Evolutionary conservation across 2,329 filamentous ascomycete genomes (phyloP).

Genomic region (Cryphonectria naterciae): DNA sequence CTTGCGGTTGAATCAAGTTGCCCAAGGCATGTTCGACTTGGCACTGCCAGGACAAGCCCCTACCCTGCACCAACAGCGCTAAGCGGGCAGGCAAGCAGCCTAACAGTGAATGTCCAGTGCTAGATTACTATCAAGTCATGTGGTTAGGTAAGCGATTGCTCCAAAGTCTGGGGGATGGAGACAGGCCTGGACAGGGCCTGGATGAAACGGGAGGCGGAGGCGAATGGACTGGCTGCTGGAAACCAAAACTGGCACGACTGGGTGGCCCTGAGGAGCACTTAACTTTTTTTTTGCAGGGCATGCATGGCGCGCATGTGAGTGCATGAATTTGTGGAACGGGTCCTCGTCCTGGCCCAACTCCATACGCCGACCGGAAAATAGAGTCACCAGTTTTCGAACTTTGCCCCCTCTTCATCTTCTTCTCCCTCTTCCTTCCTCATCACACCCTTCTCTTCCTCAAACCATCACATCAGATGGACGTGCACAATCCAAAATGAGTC

Average conservation of each 20-base stretch:
- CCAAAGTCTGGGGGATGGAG: background rate
- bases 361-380: conserved; percentile 23
- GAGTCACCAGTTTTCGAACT: conserved; percentile 22
- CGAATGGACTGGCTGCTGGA: conserved; percentile 1
- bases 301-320: conserved; percentile 2
- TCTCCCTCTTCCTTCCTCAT: background rate
- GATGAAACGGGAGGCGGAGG: background rate
- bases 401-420: background rate
- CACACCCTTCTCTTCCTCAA: background rate
- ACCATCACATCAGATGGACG: conserved; percentile 29
- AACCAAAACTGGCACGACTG: background rate
- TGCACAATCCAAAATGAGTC: conserved; percentile 55
- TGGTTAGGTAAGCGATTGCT: conserved; percentile 5
- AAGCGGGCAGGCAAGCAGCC: background rate
- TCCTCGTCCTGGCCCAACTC: conserved; percentile 5
- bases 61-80: background rate
- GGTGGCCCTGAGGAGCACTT: background rate
- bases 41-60: background rate
- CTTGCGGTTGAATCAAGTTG: background rate
- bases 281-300: background rate
- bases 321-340: conserved; percentile 12
- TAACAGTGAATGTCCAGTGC: background rate
- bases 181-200: background rate
- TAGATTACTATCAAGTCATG: background rate
- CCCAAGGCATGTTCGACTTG: background rate